Percentiles rank a stretch among this genome's conserved stretches.
These are phyloP conservation scores for Henckelia pumila DNA, from an alignment of 257 asterid species.

Conservation along the genomic window DNA sequence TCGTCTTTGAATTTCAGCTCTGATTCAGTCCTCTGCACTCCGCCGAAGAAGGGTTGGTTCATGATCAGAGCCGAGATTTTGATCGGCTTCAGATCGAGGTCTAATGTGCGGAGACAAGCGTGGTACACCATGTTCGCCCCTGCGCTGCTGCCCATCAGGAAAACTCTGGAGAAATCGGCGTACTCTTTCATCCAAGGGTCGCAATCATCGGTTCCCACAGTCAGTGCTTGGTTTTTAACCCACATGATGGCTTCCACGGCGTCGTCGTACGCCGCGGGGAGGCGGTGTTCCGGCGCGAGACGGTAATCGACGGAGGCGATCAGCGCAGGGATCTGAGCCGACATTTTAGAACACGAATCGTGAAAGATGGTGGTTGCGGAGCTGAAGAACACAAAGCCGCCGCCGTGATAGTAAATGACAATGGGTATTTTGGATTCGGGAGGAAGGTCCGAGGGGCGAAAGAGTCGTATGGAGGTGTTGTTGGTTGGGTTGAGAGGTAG, in stretches of 20 bases:
- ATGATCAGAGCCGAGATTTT: conserved; percentile 57
- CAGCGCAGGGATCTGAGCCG: conserved; percentile 39
- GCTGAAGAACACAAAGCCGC: too few species aligned
- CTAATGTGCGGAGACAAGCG: conserved; percentile 34
- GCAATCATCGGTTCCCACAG: background rate
- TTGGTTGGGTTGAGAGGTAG: too few species aligned
- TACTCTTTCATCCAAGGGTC: conserved; percentile 57
- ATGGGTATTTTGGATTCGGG: too few species aligned
- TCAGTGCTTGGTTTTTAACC: conserved; percentile 38
- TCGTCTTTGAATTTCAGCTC: conserved; percentile 39
- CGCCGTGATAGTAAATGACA: too few species aligned
- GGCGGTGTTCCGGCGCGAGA: conserved; percentile 69
- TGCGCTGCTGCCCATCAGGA: conserved; percentile 64
- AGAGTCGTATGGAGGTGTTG: too few species aligned
- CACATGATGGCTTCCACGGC: conserved; percentile 60
- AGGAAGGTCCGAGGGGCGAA: too few species aligned
- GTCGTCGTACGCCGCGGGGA: conserved; percentile 79
- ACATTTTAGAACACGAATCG: too few species aligned
- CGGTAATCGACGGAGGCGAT: conserved; percentile 64
- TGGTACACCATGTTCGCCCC: conserved; percentile 61
- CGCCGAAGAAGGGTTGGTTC: conserved; percentile 64
- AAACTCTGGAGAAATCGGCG: conserved; percentile 52
- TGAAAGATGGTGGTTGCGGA: too few species aligned
- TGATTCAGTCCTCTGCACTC: conserved; percentile 44
- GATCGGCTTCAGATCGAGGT: conserved; percentile 40